These are phyloP conservation scores for Boletus tylopilopsis DNA, from an alignment of 768 basidiomycete genomes.

Conservation along the genomic window DNA sequence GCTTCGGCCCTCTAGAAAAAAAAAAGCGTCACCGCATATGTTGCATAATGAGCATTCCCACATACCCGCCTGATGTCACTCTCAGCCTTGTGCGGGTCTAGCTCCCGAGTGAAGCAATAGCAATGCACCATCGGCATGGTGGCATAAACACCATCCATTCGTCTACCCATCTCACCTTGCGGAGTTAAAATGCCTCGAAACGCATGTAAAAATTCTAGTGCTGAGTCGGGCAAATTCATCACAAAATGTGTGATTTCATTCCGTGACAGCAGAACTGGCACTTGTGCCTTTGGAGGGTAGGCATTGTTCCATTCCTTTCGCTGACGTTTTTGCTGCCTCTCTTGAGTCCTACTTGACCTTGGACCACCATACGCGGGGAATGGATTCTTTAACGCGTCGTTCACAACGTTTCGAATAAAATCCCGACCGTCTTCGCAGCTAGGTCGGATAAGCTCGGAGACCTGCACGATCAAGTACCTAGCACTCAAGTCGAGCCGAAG, in stretches of 20 bases:
- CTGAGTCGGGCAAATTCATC: conserved; percentile 97
- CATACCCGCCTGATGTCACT: conserved; percentile 79
- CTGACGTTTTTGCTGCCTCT: conserved; percentile 45
- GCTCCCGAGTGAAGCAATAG: conserved; percentile 91
- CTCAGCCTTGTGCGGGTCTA: conserved; percentile 63
- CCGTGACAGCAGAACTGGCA: conserved; percentile 35
- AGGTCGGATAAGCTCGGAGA: conserved; percentile 62
- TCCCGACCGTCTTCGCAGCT: conserved; percentile 82
- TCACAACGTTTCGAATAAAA: conserved; percentile 67
- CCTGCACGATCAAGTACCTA: conserved; percentile 37
- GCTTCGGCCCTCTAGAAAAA: conserved; percentile 65
- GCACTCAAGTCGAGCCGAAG: neutral
- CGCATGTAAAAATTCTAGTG: conserved; percentile 84
- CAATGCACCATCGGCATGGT: conserved; percentile 90
- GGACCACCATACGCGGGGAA: conserved; percentile 57
- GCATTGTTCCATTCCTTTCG: conserved; percentile 16
- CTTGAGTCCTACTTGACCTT: conserved; percentile 29
- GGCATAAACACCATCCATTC: conserved; percentile 44
- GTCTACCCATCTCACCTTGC: conserved; percentile 32
- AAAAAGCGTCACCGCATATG: conserved; percentile 12
- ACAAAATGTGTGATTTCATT: conserved; percentile 78
- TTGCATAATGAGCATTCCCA: conserved; percentile 8
- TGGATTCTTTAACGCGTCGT: conserved; percentile 56
- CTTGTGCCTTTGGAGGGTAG: conserved; percentile 2
- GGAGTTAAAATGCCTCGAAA: conserved; percentile 69